Evolutionary conservation across 257 asterid species (phyloP).

Genomic region (Solanum medicagineum): DNA sequence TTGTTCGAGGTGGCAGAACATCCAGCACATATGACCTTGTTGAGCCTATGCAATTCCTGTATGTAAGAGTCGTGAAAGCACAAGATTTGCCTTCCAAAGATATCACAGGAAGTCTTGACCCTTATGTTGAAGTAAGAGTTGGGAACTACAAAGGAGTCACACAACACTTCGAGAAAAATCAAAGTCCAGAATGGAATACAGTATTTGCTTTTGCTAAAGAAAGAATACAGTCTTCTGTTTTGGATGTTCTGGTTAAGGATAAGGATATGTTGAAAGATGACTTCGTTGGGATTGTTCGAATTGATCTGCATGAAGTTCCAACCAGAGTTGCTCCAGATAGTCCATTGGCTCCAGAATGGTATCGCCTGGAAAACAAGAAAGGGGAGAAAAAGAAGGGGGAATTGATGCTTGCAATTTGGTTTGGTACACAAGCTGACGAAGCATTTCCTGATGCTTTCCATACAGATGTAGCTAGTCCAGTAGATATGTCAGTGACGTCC

Average conservation of each 20-base stretch:
- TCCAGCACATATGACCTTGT: constrained; percentile 72
- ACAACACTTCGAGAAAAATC: constrained; percentile 55
- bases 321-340: constrained; percentile 85
- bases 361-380: constrained; percentile 55
- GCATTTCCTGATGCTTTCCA: constrained; percentile 97
- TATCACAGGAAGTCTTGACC: constrained; percentile 66
- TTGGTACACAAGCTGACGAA: constrained; percentile 95
- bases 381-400: constrained; percentile 66
- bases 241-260: constrained; percentile 63
- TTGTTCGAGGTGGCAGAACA: constrained; percentile 35
- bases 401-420: constrained; percentile 87
- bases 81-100: constrained; percentile 68
- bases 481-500: constrained; percentile 33
- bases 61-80: constrained; percentile 75
- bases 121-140: constrained; percentile 74
- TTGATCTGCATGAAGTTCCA: constrained; percentile 73
- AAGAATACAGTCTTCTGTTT: constrained; percentile 55
- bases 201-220: constrained; percentile 77
- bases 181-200: constrained; percentile 73
- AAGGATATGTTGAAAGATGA: constrained; percentile 73
- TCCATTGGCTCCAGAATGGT: constrained; percentile 97
- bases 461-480: constrained; percentile 47
- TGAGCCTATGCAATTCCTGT: constrained; percentile 88
- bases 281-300: constrained; percentile 47
- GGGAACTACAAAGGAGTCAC: constrained; percentile 91